Conservation (phyloP, 1,284 basidiomycete species). For the Sphaerobolus stellatus region DNA sequence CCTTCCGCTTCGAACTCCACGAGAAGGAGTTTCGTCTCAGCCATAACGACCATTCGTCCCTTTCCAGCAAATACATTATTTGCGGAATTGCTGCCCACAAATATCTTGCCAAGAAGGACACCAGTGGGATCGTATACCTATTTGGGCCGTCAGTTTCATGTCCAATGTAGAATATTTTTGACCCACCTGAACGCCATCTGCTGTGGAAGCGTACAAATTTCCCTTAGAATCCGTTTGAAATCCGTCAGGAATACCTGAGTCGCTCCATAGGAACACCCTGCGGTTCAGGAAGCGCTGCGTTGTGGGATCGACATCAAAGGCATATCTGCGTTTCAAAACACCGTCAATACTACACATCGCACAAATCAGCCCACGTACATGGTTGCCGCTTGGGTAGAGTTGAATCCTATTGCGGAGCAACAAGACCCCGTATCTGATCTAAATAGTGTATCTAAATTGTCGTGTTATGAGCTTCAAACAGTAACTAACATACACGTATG, state of each 20-base stretch:
- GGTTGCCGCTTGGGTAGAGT: slow-evolving; percentile 64
- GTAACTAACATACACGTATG: slow-evolving; percentile 58
- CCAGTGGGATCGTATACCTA: slow-evolving; percentile 66
- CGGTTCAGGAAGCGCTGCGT: slow-evolving; percentile 60
- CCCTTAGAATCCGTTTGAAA: slow-evolving; percentile 58
- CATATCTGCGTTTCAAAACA: slow-evolving; percentile 48
- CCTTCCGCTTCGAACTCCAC: slow-evolving; percentile 48
- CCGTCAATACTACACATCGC: neutral
- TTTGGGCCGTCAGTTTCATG: neutral
- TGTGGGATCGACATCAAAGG: slow-evolving; percentile 63
- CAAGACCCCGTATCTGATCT: slow-evolving; percentile 49
- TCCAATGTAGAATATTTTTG: neutral
- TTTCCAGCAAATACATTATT: slow-evolving; percentile 69
- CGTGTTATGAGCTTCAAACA: slow-evolving; percentile 7
- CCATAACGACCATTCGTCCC: slow-evolving; percentile 63
- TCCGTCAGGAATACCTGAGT: slow-evolving; percentile 63
- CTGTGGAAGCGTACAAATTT: slow-evolving; percentile 69
- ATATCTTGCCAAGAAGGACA: slow-evolving; percentile 72
- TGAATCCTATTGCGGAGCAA: slow-evolving; percentile 43
- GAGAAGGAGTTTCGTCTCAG: slow-evolving; percentile 64
- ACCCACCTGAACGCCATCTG: slow-evolving; percentile 67
- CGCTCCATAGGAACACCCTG: slow-evolving; percentile 69
- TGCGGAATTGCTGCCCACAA: slow-evolving; percentile 54
- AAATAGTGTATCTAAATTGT: neutral
- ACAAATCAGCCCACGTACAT: slow-evolving; percentile 46